These are phyloP conservation scores for Aspergillus sp. DNA, from an alignment of 2,329 filamentous ascomycete species.

Conservation along the genomic window DNA sequence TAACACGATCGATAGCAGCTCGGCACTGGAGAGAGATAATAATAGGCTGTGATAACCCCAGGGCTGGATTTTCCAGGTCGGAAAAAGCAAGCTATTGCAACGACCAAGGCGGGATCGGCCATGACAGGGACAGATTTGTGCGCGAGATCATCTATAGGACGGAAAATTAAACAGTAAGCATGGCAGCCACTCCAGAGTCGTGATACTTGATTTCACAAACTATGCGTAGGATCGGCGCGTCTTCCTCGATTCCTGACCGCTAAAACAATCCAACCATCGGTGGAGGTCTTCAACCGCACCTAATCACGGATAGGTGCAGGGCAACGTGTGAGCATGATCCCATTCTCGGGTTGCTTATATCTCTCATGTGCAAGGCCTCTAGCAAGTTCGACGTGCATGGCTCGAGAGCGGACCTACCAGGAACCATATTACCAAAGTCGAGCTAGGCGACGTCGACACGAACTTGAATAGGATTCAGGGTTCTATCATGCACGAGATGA, in stretches of 20 bases:
- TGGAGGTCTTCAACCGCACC: conserved; percentile 3
- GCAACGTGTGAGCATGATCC: conserved; percentile 14
- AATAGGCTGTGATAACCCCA: not conserved
- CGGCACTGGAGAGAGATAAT: not conserved
- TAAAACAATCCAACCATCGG: conserved; percentile 2
- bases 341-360: conserved; percentile 1
- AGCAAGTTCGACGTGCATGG: too few species aligned
- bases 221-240: conserved; percentile 11
- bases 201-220: conserved; percentile 21
- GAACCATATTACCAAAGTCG: too few species aligned
- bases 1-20: not conserved
- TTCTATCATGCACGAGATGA: conserved; percentile 11
- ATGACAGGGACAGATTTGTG: not conserved
- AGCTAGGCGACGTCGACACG: not conserved
- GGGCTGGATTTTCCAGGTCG: not conserved
- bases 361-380: not conserved
- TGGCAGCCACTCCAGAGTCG: conserved; percentile 31
- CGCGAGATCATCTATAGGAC: conserved; percentile 7
- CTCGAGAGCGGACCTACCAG: too few species aligned
- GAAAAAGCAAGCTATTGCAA: not conserved
- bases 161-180: conserved; percentile 29
- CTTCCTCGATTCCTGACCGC: conserved; percentile 6
- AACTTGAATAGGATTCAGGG: not conserved
- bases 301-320: conserved; percentile 16
- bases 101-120: not conserved